These are phyloP conservation scores for Leccinum truebloodii DNA, from an alignment of 768 basidiomycete genomes.

Conservation along the genomic window DNA sequence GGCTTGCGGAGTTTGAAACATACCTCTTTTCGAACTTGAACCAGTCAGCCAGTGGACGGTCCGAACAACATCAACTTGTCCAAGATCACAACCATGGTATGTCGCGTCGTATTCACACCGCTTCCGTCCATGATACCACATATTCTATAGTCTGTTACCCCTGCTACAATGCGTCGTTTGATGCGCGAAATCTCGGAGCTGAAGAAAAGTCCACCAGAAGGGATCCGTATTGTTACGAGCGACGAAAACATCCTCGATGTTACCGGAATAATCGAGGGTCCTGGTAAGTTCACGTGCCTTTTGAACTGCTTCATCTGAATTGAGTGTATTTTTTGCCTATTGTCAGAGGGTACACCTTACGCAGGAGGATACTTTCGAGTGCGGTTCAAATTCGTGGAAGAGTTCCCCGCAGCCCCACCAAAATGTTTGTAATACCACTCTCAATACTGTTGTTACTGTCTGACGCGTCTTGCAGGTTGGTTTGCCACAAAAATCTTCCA, in stretches of 20 bases:
- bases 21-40: slow-evolving; percentile 26
- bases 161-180: slow-evolving; percentile 75
- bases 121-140: background rate
- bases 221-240: slow-evolving; percentile 82
- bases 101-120: slow-evolving; percentile 4
- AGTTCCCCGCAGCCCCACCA: slow-evolving; percentile 91
- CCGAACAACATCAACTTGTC: slow-evolving; percentile 11
- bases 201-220: slow-evolving; percentile 82
- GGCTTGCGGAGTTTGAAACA: slow-evolving; percentile 29
- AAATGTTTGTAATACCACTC: slow-evolving; percentile 61
- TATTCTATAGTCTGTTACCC: slow-evolving; percentile 39
- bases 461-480: slow-evolving; percentile 57
- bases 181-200: slow-evolving; percentile 86
- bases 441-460: background rate
- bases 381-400: slow-evolving; percentile 88
- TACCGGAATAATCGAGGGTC: slow-evolving; percentile 86
- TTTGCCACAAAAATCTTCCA: slow-evolving; percentile 96
- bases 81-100: slow-evolving; percentile 25
- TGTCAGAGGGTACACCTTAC: slow-evolving; percentile 64
- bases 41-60: slow-evolving; percentile 8
- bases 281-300: slow-evolving; percentile 55
- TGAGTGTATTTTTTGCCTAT: slow-evolving; percentile 12
- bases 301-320: background rate
- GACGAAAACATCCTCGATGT: slow-evolving; percentile 91
- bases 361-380: slow-evolving; percentile 71